Conservation (phyloP, 768 basidiomycete species). For the Cystobasidium tubakii region DNA sequence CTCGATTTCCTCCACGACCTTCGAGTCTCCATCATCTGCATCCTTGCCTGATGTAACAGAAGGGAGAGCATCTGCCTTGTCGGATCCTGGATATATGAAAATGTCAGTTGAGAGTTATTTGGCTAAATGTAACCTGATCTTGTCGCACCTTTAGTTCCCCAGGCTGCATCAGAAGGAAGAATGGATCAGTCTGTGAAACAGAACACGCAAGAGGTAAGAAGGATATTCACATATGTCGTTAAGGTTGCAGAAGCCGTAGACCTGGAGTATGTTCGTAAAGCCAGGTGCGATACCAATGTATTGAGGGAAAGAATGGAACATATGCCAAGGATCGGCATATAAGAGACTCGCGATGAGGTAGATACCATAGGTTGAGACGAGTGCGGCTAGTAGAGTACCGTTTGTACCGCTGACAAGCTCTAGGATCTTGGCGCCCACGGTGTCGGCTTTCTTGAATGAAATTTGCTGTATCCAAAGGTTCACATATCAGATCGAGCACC, state of each 20-base stretch:
- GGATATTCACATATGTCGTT: constrained; percentile 61
- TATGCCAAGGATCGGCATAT: constrained; percentile 84
- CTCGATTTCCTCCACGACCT: constrained; percentile 78
- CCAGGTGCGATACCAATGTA: constrained; percentile 83
- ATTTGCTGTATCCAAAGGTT: constrained; percentile 34
- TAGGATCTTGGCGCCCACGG: constrained; percentile 54
- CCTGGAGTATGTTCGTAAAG: constrained; percentile 85
- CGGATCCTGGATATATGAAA: no score
- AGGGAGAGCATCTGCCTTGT: constrained; percentile 86
- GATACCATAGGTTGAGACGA: constrained; percentile 77
- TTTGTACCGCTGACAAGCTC: constrained; percentile 70
- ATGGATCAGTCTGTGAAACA: background rate
- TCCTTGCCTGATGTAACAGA: constrained; percentile 76
- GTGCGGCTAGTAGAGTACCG: constrained; percentile 75
- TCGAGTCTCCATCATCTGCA: constrained; percentile 63
- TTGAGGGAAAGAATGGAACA: constrained; percentile 89
- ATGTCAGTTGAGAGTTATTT: no score
- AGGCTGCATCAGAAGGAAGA: constrained; percentile 59
- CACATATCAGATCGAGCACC: no score
- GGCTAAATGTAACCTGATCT: no score
- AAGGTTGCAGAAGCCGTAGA: constrained; percentile 95
- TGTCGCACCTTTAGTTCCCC: constrained; percentile 95
- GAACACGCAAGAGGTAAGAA: no score
- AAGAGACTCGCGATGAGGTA: constrained; percentile 46
- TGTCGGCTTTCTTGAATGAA: background rate